Evolutionary conservation across 2,329 filamentous ascomycete genomes (phyloP).

Genomic region (Xylaria sp.): DNA sequence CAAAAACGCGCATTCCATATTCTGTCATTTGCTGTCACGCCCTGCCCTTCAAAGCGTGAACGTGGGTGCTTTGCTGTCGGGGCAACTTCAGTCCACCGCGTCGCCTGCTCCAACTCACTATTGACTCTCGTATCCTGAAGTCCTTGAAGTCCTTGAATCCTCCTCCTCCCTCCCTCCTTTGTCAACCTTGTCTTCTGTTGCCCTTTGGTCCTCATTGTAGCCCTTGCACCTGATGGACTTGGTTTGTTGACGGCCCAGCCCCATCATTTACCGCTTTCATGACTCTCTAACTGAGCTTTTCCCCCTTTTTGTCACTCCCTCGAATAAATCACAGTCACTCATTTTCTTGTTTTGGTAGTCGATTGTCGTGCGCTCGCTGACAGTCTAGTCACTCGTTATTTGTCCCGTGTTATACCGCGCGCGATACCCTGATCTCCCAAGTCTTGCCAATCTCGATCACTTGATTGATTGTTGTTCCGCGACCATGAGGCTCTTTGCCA

Average conservation of each 20-base stretch:
- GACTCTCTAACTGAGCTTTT: constrained; percentile 23
- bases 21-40: constrained; percentile 25
- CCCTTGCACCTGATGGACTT: constrained; percentile 35
- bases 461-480: constrained; percentile 26
- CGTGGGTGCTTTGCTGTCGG: constrained; percentile 25
- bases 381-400: constrained; percentile 42
- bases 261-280: constrained; percentile 34
- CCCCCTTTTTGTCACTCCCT: constrained; percentile 40
- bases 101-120: constrained; percentile 19
- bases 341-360: constrained; percentile 34
- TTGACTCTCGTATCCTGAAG: background rate
- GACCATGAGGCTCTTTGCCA: constrained; percentile 58
- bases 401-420: constrained; percentile 34
- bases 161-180: constrained; percentile 32
- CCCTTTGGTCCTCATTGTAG: constrained; percentile 30
- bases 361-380: constrained; percentile 40
- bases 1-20: constrained; percentile 41
- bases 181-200: constrained; percentile 35
- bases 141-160: background rate
- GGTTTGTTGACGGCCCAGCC: constrained; percentile 40
- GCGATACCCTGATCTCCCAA: constrained; percentile 35
- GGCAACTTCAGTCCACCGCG: constrained; percentile 37
- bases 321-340: constrained; percentile 37
- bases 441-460: constrained; percentile 20
- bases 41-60: constrained; percentile 13